A percentile compares a stretch with the other conserved stretches of the same genome.
Conservation (phyloP, 1,139 yeast species). For the Geotrichum carabidarum region DNA sequence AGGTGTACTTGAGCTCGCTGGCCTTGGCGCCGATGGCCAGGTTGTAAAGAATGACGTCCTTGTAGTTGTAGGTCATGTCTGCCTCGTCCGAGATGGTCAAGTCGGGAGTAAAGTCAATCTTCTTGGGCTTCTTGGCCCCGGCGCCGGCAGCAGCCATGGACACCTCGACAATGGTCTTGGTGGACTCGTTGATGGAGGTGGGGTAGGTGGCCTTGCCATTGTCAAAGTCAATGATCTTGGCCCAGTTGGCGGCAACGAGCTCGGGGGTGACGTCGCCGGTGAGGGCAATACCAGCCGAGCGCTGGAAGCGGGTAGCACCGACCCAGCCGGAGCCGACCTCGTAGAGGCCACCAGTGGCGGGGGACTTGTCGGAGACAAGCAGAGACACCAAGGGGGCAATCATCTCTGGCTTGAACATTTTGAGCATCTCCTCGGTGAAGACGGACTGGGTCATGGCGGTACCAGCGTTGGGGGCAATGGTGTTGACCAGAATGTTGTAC, state of each 20-base stretch:
- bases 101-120: slow-evolving; percentile 9
- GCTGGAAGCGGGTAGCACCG: slow-evolving; percentile 92
- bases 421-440: slow-evolving; percentile 70
- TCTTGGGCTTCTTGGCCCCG: slow-evolving; percentile 32
- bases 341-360: slow-evolving; percentile 60
- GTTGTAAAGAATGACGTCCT: slow-evolving; percentile 79
- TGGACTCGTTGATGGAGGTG: slow-evolving; percentile 65
- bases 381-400: slow-evolving; percentile 87
- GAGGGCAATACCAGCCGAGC: slow-evolving; percentile 79
- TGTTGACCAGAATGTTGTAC: slow-evolving; percentile 67
- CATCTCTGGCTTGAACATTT: slow-evolving; percentile 79
- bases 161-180: slow-evolving; percentile 68
- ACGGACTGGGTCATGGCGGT: slow-evolving; percentile 93
- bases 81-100: slow-evolving; percentile 27
- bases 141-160: slow-evolving; percentile 51
- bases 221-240: slow-evolving; percentile 59
- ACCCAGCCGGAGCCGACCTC: slow-evolving; percentile 92
- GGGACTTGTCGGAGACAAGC: slow-evolving; percentile 68
- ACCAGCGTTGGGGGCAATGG: slow-evolving; percentile 95
- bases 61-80: slow-evolving; percentile 53
- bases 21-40: slow-evolving; percentile 84
- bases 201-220: slow-evolving; percentile 54
- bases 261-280: slow-evolving; percentile 59
- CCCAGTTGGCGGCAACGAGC: slow-evolving; percentile 63
- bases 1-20: slow-evolving; percentile 69